These are phyloP conservation scores for Mortierella antarctica DNA, from an alignment of 192 early-diverging fungal species.

Conservation along the genomic window DNA sequence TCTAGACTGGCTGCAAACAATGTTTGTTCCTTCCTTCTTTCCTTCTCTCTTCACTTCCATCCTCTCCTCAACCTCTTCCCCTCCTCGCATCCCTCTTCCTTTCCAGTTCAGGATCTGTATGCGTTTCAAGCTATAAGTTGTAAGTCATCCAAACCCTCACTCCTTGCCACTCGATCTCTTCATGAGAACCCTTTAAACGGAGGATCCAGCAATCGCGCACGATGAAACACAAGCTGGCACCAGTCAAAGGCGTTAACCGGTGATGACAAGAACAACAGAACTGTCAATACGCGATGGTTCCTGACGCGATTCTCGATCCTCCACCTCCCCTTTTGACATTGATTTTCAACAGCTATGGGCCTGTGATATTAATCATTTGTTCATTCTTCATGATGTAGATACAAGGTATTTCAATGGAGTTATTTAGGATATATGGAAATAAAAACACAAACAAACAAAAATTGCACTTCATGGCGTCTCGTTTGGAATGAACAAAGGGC, in stretches of 20 bases:
- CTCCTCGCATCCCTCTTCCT: not conserved
- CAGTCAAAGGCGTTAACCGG: slow-evolving; percentile 18
- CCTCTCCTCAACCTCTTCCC: not conserved
- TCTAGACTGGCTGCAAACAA: too few relatives aligned
- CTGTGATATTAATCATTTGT: too few relatives aligned
- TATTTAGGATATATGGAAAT: too few relatives aligned
- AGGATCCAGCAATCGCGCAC: slow-evolving; percentile 4
- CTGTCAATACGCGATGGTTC: slow-evolving; percentile 16
- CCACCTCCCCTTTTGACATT: not conserved
- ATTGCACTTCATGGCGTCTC: too few relatives aligned
- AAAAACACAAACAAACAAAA: too few relatives aligned
- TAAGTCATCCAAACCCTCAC: not conserved
- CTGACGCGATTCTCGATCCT: slow-evolving; percentile 3
- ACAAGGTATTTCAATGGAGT: too few relatives aligned
- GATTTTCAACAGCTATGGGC: too few relatives aligned
- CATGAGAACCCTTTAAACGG: too few relatives aligned
- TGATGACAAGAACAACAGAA: slow-evolving; percentile 18
- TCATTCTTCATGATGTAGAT: too few relatives aligned
- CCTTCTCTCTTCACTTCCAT: not conserved
- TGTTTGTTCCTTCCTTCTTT: not conserved
- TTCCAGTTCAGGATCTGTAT: not conserved
- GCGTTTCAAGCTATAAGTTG: not conserved
- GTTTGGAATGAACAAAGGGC: too few relatives aligned
- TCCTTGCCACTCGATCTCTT: not conserved
- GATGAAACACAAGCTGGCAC: slow-evolving; percentile 16